Evolutionary conservation across 176 grass and related monocot genomes (phyloP).

Genomic region (Phoenix roebelenii): DNA sequence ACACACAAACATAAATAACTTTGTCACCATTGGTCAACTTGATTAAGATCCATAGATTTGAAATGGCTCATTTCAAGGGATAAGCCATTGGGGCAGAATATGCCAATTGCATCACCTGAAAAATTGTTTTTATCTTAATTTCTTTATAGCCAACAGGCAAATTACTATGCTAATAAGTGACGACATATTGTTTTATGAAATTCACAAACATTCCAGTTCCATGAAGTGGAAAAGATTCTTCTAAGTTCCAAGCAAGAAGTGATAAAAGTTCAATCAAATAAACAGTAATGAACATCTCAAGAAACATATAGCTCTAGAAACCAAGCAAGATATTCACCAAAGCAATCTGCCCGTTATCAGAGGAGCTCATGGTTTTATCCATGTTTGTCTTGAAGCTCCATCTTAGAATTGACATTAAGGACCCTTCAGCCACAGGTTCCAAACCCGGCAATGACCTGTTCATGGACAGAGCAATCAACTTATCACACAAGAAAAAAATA

Average conservation of each 20-base stretch:
- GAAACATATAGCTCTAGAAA: conserved; percentile 11
- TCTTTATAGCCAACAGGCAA: no score
- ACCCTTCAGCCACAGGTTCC: conserved; percentile 42
- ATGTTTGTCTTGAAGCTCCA: conserved; percentile 98
- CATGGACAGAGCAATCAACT: conserved; percentile 4
- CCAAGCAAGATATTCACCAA: conserved; percentile 38
- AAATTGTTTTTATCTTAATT: no score
- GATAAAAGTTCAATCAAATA: conserved; percentile 12
- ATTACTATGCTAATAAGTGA: no score
- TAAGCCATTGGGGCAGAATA: no score
- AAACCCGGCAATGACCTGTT: conserved; percentile 58
- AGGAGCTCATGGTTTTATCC: conserved; percentile 73
- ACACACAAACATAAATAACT: no score
- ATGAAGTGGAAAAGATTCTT: conserved; percentile 5
- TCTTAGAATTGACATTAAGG: conserved; percentile 82
- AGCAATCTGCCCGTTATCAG: conserved; percentile 63
- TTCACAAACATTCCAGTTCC: no score
- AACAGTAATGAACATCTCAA: conserved; percentile 4
- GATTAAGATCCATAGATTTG: no score
- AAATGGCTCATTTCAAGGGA: no score
- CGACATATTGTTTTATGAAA: no score
- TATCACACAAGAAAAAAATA: no score
- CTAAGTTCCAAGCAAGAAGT: conserved; percentile 12
- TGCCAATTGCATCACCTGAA: no score
- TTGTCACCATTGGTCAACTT: no score